These are phyloP conservation scores for Eragrostis tef DNA, from an alignment of 202 grass and related monocot genomes.

Conservation along the genomic window DNA sequence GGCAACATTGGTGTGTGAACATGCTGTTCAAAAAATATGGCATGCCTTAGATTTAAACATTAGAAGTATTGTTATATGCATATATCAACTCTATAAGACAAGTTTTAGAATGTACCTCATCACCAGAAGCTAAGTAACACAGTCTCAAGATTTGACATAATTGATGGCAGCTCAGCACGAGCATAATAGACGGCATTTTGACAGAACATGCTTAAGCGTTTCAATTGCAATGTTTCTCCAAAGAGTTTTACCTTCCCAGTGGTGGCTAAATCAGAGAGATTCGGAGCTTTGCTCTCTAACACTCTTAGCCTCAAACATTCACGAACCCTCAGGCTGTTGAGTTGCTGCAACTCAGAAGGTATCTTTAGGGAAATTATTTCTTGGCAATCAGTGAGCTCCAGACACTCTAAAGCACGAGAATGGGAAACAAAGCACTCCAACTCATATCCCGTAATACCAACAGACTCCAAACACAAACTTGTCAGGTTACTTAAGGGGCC, in stretches of 20 bases:
- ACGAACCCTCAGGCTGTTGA: background rate
- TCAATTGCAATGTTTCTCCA: background rate
- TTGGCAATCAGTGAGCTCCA: background rate
- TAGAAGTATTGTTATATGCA: background rate
- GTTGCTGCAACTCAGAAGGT: background rate
- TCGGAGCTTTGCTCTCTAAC: conserved; percentile 29
- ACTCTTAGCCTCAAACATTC: background rate
- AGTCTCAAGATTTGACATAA: conserved; percentile 19
- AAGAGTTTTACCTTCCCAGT: background rate
- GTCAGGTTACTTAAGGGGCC: conserved; percentile 12
- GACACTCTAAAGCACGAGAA: conserved; percentile 7
- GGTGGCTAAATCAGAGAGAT: background rate
- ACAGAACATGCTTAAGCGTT: accelerated
- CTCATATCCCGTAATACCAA: background rate
- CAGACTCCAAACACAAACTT: background rate
- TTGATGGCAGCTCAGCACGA: background rate
- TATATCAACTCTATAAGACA: background rate
- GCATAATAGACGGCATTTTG: background rate
- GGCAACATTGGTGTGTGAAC: background rate
- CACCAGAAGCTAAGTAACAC: background rate
- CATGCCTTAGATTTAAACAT: background rate
- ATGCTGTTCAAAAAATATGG: conserved; percentile 3
- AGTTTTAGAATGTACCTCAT: background rate
- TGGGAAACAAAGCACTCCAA: conserved; percentile 1
- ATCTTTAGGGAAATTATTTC: background rate